Percentiles rank a stretch among this genome's conserved stretches.
These are phyloP conservation scores for Hsuehochloa calcarea DNA, from an alignment of 176 grass and related monocot genomes.

Conservation along the genomic window DNA sequence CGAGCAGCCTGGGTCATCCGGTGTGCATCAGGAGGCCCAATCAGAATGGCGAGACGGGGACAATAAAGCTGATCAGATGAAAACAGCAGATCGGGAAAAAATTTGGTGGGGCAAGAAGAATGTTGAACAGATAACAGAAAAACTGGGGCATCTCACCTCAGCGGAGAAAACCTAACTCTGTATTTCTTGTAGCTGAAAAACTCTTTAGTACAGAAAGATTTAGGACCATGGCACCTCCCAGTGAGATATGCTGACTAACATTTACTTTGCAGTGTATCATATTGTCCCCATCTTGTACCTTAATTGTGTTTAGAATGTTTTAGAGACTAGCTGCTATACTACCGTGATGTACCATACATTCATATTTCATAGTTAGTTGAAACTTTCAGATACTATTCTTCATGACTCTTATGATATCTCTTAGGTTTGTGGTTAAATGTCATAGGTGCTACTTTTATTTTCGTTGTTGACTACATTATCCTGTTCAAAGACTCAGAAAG, in stretches of 20 bases:
- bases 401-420: background rate
- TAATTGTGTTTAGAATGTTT: constrained; percentile 18
- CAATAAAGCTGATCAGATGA: constrained; percentile 38
- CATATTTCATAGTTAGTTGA: background rate
- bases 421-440: background rate
- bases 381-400: constrained; percentile 14
- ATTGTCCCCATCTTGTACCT: constrained; percentile 1
- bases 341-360: constrained; percentile 1
- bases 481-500: background rate
- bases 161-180: constrained; percentile 60
- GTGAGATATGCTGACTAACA: constrained; percentile 30
- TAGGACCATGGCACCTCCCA: constrained; percentile 16
- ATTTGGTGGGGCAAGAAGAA: constrained; percentile 66
- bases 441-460: background rate
- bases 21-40: constrained; percentile 66
- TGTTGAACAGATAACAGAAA: constrained; percentile 56
- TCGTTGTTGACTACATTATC: background rate
- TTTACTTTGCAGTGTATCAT: constrained; percentile 42
- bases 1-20: constrained; percentile 58
- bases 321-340: background rate
- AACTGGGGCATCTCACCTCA: constrained; percentile 61
- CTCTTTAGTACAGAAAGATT: constrained; percentile 28
- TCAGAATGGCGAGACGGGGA: constrained; percentile 61
- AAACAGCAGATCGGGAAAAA: constrained; percentile 25
- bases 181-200: constrained; percentile 39